Percentiles rank a stretch among this genome's conserved stretches.
Conservation (phyloP, 2,329 filamentous ascomycete species). For the Cyphellophora europaea region DNA sequence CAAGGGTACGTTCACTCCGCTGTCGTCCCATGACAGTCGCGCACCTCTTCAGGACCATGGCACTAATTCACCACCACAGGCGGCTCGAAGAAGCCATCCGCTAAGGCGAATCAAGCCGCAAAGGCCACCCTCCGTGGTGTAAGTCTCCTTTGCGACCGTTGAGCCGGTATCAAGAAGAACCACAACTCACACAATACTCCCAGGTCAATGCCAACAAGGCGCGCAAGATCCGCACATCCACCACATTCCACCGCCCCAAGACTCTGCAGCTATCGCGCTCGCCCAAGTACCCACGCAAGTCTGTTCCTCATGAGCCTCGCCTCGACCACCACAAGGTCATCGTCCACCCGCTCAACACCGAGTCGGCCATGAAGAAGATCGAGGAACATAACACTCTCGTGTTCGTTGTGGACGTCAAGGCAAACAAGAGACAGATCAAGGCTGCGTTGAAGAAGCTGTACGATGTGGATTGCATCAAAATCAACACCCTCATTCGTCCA, state of each 20-base stretch:
- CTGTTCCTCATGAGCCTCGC: constrained; percentile 76
- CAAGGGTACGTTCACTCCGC: constrained; percentile 14
- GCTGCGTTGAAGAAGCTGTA: constrained; percentile 97
- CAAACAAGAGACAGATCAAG: constrained; percentile 99
- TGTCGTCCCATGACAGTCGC: background rate
- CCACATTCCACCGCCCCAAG: constrained; percentile 97
- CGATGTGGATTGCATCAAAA: constrained; percentile 95
- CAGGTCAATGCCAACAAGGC: constrained; percentile 73
- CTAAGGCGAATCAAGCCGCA: constrained; percentile 81
- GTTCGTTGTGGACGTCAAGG: constrained; percentile 93
- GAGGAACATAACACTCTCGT: constrained; percentile 99
- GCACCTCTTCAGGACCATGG: background rate
- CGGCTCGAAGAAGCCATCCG: constrained; percentile 48
- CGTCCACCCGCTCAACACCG: constrained; percentile 97
- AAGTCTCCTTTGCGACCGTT: constrained; percentile 48
- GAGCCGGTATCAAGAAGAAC: background rate
- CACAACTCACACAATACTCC: constrained; percentile 16
- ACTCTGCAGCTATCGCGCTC: constrained; percentile 82
- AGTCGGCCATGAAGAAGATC: constrained; percentile 99
- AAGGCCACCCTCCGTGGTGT: constrained; percentile 95
- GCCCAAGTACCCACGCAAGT: constrained; percentile 96
- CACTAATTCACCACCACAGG: constrained; percentile 4
- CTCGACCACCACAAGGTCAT: constrained; percentile 98
- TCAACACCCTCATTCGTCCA: constrained; percentile 96
- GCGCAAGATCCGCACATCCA: constrained; percentile 84